Evolutionary conservation across 2,329 filamentous ascomycete genomes (phyloP), one percentile per base, ranked within the genome.

Genomic region (Pseudocercospora eumusae): DNA sequence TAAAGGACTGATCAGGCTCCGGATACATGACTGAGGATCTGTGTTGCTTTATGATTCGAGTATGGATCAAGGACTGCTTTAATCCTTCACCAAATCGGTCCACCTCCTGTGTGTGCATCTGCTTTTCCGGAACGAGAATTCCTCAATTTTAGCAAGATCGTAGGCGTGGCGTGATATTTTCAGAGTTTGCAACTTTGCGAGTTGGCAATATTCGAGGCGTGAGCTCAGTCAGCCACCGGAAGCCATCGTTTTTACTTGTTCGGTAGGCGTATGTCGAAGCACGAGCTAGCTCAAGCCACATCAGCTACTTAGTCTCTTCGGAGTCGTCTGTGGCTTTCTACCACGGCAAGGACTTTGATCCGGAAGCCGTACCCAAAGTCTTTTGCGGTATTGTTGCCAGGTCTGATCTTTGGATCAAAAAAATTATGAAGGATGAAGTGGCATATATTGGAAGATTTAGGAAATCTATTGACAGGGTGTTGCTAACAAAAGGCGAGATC

Each of bases 401-500:
- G 13, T 33, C 3, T 33, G 10, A 4, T 33, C 31, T 33, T 4
- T 33, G 31, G 10, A 33, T 33, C 31, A 15, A 36, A 7, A 36
- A 7, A n/a, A 15, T n/a, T n/a, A 10, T 13, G n/a, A 15, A 7
- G 33, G 6, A n/a, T 36, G 33, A n/a, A 36, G n/a, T 15, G 13
- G 4, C n/a, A 36, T 36, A 7, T n/a, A 13, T 15, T n/a, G 33
- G n/a, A 36, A 2, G 7, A 7, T 36, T 5, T 45, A 45, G 11
- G 42, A 23, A 45, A 45, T 45, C 42, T 45, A 45, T 45, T 45
- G 42, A 6, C 3, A 45, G 21, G n/a, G 15, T 45, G 1, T 20
- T 57, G 23, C 47, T 64, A 57, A 44, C 64, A 66, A 36, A 60
- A 52, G 21, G 49, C 77, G 40, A 83, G 57, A 33, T 77, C 79